Conservation (phyloP, 2,329 filamentous ascomycete species). For the Fusarium sp. region DNA sequence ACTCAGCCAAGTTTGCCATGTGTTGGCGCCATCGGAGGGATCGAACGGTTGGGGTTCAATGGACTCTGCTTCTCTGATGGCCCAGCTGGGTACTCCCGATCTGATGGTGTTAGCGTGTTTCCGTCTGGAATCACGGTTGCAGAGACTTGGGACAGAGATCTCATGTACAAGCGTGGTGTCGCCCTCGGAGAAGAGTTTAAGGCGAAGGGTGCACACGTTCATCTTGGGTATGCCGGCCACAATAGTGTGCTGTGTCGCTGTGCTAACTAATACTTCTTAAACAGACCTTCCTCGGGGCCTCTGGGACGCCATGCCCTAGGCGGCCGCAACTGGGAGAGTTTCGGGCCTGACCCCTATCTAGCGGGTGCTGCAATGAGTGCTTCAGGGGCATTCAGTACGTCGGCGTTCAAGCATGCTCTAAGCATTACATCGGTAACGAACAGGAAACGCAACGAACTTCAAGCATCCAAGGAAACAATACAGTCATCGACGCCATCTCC, state of each 20-base stretch:
- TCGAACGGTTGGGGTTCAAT: constrained; percentile 2
- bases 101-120: neutral
- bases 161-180: no score
- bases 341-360: neutral
- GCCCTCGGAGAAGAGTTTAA: neutral
- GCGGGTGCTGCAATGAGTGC: neutral
- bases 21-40: neutral
- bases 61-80: constrained; percentile 7
- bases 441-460: neutral
- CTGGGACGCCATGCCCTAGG: neutral
- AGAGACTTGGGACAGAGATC: no score
- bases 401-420: neutral
- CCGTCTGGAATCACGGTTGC: no score
- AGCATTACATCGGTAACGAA: neutral
- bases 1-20: neutral
- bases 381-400: neutral
- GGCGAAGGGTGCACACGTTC: neutral
- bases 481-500: constrained; percentile 7
- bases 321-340: neutral
- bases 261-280: neutral
- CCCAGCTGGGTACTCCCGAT: constrained; percentile 58
- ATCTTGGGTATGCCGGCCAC: neutral
- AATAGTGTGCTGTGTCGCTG: neutral
- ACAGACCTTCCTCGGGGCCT: neutral
- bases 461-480: neutral